Evolutionary conservation across 139 green algal species (phyloP).

Genomic region (Zygnema cylindricum): DNA sequence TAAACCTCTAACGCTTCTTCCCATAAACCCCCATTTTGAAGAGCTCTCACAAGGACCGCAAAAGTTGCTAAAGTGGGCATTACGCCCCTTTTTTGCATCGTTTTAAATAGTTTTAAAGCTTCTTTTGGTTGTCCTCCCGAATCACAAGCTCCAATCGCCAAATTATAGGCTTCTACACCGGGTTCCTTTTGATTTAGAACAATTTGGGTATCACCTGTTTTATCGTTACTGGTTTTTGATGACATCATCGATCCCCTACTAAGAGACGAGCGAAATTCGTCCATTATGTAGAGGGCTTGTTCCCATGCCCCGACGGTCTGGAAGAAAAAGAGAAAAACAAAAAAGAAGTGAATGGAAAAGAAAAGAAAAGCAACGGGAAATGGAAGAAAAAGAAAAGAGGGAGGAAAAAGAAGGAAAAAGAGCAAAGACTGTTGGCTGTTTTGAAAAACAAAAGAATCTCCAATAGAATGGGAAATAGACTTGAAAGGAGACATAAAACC

Average conservation of each 20-base stretch:
- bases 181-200: background rate
- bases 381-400: no score
- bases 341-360: no score
- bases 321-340: no score
- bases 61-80: constrained; percentile 5
- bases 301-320: background rate
- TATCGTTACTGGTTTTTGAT: background rate
- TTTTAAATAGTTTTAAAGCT: background rate
- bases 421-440: no score
- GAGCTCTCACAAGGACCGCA: background rate
- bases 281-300: constrained; percentile 4
- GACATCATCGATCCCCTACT: background rate
- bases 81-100: background rate
- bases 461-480: no score
- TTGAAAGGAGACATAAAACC: no score
- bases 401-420: no score
- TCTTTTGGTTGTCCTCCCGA: background rate
- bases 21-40: constrained; percentile 18
- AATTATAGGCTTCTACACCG: background rate
- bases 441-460: no score
- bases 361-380: no score
- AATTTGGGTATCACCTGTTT: no score
- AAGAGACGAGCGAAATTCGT: background rate
- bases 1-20: constrained; percentile 11
- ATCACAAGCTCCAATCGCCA: constrained; percentile 14